Evolutionary conservation across 2,329 filamentous ascomycete genomes (phyloP).

Genomic region (Dactylonectria macrodidyma): DNA sequence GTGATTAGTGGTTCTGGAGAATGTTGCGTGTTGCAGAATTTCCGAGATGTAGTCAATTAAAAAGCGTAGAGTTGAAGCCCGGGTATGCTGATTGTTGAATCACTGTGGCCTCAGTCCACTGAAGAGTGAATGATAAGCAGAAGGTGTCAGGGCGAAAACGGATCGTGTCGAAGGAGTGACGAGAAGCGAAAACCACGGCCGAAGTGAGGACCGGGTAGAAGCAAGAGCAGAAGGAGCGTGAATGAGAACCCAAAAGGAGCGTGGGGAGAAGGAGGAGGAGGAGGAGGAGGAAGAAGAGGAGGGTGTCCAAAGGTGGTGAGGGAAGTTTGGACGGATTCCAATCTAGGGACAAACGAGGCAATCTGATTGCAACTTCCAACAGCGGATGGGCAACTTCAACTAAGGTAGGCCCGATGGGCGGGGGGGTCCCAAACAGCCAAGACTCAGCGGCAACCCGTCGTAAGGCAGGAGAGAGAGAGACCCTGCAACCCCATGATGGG

Average conservation of each 20-base stretch:
- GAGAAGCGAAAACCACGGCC: slow-evolving; percentile 40
- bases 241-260: slow-evolving; percentile 27
- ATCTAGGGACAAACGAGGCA: slow-evolving; percentile 23
- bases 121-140: slow-evolving; percentile 22
- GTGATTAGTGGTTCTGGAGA: slow-evolving; percentile 23
- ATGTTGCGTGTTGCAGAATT: slow-evolving; percentile 1
- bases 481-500: slow-evolving; percentile 9
- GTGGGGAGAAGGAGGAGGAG: slow-evolving; percentile 18
- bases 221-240: slow-evolving; percentile 38
- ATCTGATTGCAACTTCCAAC: slow-evolving; percentile 28
- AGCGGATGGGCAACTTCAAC: slow-evolving; percentile 40
- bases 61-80: slow-evolving; percentile 20
- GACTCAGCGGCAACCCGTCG: slow-evolving; percentile 11
- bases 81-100: slow-evolving; percentile 24
- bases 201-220: slow-evolving; percentile 18
- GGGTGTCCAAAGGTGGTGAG: slow-evolving; percentile 21
- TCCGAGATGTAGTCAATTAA: slow-evolving; percentile 18
- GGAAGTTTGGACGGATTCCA: slow-evolving; percentile 24
- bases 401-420: slow-evolving; percentile 31
- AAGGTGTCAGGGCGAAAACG: slow-evolving; percentile 14
- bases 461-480: background rate
- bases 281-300: slow-evolving; percentile 16
- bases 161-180: slow-evolving; percentile 41
- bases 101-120: slow-evolving; percentile 18
- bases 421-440: slow-evolving; percentile 6